phyloP scores from a whole-genome alignment of 768 basidiomycete species.

The Boletellus ananiceps region DNA sequence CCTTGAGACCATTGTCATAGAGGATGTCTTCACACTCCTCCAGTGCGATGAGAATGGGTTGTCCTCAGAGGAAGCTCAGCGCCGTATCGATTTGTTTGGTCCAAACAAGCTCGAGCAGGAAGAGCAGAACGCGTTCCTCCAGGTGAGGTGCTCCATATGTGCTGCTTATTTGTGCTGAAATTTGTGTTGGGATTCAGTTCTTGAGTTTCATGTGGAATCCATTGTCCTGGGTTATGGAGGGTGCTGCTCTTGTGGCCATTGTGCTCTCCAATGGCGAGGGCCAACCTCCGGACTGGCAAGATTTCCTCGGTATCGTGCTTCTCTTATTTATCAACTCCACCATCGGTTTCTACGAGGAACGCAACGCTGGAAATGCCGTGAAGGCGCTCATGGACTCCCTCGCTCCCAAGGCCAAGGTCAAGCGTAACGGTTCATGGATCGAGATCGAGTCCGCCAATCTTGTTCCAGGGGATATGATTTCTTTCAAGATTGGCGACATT shows the following conservation, averaged over 20 bases:
- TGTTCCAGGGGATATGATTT: slow-evolving; percentile 92
- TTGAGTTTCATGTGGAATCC: slow-evolving; percentile 99
- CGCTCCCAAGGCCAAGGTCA: slow-evolving; percentile 94
- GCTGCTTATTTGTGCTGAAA: background rate
- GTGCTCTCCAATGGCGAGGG: slow-evolving; percentile 89
- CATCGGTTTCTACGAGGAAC: slow-evolving; percentile 98
- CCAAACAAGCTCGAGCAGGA: slow-evolving; percentile 92
- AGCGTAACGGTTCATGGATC: slow-evolving; percentile 76
- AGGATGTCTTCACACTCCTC: slow-evolving; percentile 94
- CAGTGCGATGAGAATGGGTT: slow-evolving; percentile 88
- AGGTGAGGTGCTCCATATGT: slow-evolving; percentile 41
- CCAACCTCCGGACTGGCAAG: slow-evolving; percentile 90
- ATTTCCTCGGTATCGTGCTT: slow-evolving; percentile 94
- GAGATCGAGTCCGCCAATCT: slow-evolving; percentile 89
- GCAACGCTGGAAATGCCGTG: slow-evolving; percentile 96
- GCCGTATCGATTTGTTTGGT: slow-evolving; percentile 90
- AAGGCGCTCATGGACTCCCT: slow-evolving; percentile 99
- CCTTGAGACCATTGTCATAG: slow-evolving; percentile 92
- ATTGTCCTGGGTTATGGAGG: slow-evolving; percentile 99
- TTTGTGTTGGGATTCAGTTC: slow-evolving; percentile 45
- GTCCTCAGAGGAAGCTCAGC: slow-evolving; percentile 61
- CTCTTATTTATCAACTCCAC: slow-evolving; percentile 91
- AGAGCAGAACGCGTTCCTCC: slow-evolving; percentile 88
- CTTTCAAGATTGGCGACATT: slow-evolving; percentile 99
- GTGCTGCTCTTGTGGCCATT: slow-evolving; percentile 90